Base-by-base conservation (phyloP, 345 rosid species). In the Balakata baccata region DNA sequence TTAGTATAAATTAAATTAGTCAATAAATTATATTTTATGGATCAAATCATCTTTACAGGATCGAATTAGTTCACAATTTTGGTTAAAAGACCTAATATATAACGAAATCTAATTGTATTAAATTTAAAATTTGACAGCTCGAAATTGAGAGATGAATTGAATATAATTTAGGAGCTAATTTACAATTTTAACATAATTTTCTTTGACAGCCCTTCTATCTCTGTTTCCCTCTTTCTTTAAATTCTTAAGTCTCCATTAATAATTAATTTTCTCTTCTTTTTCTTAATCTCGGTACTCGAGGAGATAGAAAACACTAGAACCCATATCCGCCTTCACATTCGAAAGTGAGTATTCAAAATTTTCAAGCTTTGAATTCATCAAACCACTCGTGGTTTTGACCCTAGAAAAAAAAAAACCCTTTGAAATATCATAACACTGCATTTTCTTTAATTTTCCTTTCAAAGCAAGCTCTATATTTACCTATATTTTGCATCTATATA, bases 191-290 rank as follows among this genome's bases (percentile, higher is more conserved):
- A 9, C 12, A 66, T 78, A 58, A 58, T 82, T 64, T 78, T 82
- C 64, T 70, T 85, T 82, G 85, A 85, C 85, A 69, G 78, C 17
- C 77, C 50, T 2, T 61, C 46, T 6, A n/a, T n/a, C n/a, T n/a
- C n/a, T n/a, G n/a, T n/a, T n/a, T n/a, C n/a, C n/a, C n/a, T n/a
- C 74, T 22, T 13, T 11, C 2, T 29, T 2, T 29, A 29, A 29
- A 29, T 29, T 29, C 34, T 29, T 29, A 29, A 29, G 1, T 29
- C 34, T 29, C 34, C 34, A 29, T 29, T 29, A 29, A 29, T 29
- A 29, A 29, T 29, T 29, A 29, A 1, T 29, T 29, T 20, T 2
- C 11, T 58, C 23, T 4, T 25, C 25, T 12, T 2, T 22, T 18
- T 25, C 37, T 37, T 37, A n/a, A 13, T 50, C 3, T 50, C 29